Evolutionary conservation across 768 basidiomycete species (phyloP), one percentile per base, ranked within the genome.

Genomic region (Trichaptum fuscoviolaceum): DNA sequence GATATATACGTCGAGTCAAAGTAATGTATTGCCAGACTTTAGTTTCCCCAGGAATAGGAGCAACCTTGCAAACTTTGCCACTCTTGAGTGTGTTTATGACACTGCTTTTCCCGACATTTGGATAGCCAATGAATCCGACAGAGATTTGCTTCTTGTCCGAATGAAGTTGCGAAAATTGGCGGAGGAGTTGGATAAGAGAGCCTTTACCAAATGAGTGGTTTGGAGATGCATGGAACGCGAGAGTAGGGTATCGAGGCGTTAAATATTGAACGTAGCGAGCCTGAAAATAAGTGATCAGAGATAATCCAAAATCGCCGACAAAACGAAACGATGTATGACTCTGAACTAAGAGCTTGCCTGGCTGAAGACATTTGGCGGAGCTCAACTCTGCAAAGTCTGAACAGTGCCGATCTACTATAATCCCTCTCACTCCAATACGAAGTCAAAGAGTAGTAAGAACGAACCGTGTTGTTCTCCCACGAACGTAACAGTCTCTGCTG

Each of bases 11-110:
- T 69, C 91, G 87, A 67, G 96, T 99, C 57, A 99, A 82, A 30
- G 95, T 96, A 80, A 99, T 98, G 78, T 99, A 99, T 84, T 99
- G 96, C 97, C 97, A 99, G 70, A 99, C 78, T 80, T 99, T 99
- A 59, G 97, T 99, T 82, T 99, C 97, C 70, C 97, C 97, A 1
- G 97, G 96, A 12, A 99, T 85, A 8, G 97, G 97, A 12, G 97
- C 97, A 67, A 98, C 96, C 17, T 86, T 86, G 83, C 97, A 99
- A 70, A 99, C 96, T 77, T 96, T 97, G 77, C 93, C 90, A 79
- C 92, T 94, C 84, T 99, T 99, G 68, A 99, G 85, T 42, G 96
- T 98, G 79, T 99, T 99, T 79, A 99, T 99, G 67, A 99, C 93
- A 75, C 90, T 92, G 70, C 91, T 94, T 79, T 99, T 99, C 18